Base-by-base conservation (phyloP, 2,329 filamentous ascomycete genomes). In the Colletotrichum scovillei region DNA sequence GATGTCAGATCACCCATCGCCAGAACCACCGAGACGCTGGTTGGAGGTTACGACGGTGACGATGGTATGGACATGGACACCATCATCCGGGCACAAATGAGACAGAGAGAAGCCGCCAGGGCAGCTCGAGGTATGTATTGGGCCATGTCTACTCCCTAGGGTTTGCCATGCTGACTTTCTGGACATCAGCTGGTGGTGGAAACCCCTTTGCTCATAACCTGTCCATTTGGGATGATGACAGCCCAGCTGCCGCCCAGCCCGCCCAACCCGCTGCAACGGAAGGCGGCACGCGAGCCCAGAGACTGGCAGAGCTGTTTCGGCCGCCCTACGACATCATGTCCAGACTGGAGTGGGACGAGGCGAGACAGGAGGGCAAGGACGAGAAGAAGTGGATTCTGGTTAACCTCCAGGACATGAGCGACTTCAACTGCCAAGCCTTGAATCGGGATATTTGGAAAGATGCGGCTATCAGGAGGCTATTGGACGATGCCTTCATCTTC, bases 361-460 rank as follows among this genome's bases (percentile, higher is more conserved):
- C 95, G 16, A 91, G 97, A 67, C 90, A 95, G 19, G 88, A 95
- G 77, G 97, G 96, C 73, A 97, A 97, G 81, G 93, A 95, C 58
- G 89, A 92, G 32, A 92, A 95, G 86, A 98, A 97, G 82, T 99
- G 97, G 97, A 90, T 99, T 60, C 84, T 99, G 77, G 95, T 98
- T 75, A 98, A 99, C 81, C 92, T 99, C 19, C 97, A 99, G 83
- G 95, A 99, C 80, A 91, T 94, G 76, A 94, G 94, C 46, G 92
- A 98, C 78, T 99, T 99, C 82, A 94, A 97, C 82, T 99, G 97
- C 82, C 97, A 99, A 81, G 90, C 94, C 3, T 86, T 99, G 22
- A 99, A 99, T 80, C 90, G 97, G 57, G 97, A 99, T 81, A 91
- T 98, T 67, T 99, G 97, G 97, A 98, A 98, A 84, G 93, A 98